Percentiles rank a stretch among this genome's conserved stretches.
phyloP scores from a whole-genome alignment of 2,329 filamentous ascomycete genomes.

The Immersiporthe knoxdaviesiana region DNA sequence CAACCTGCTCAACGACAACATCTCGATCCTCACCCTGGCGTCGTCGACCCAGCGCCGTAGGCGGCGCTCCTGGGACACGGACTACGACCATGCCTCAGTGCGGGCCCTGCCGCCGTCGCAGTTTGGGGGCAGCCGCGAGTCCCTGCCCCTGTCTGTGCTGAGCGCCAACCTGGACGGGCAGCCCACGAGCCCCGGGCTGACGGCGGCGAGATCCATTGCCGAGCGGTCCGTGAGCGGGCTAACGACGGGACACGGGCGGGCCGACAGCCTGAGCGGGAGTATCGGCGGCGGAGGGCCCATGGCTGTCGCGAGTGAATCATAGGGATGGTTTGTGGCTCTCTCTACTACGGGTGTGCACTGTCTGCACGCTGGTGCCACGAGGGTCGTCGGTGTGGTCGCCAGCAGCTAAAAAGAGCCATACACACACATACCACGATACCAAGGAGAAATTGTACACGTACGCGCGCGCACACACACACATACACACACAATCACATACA shows the following conservation, averaged over 20 bases:
- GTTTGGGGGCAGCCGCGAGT: slow-evolving; percentile 81
- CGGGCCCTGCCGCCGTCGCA: slow-evolving; percentile 82
- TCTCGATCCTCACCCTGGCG: slow-evolving; percentile 81
- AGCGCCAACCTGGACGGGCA: slow-evolving; percentile 67
- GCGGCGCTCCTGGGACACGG: slow-evolving; percentile 80
- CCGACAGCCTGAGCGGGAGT: slow-evolving; percentile 81
- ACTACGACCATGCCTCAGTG: slow-evolving; percentile 66
- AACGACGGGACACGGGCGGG: slow-evolving; percentile 70
- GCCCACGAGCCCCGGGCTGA: slow-evolving; percentile 53
- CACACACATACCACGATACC: not conserved
- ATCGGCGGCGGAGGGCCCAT: slow-evolving; percentile 62
- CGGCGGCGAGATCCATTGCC: slow-evolving; percentile 49
- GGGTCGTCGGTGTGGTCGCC: not conserved
- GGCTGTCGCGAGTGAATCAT: slow-evolving; percentile 58
- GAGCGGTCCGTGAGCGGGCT: slow-evolving; percentile 65
- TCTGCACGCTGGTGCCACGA: not conserved
- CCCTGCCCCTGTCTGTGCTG: slow-evolving; percentile 76
- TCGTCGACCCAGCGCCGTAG: slow-evolving; percentile 80
- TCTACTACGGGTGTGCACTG: slow-evolving; percentile 1
- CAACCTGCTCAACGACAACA: slow-evolving; percentile 81
- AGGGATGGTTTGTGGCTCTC: slow-evolving; percentile 19
- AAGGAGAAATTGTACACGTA: not conserved
- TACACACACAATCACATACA: too few species aligned
- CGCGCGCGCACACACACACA: not conserved
- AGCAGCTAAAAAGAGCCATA: not conserved